These are phyloP conservation scores for Vitis riparia DNA, from an alignment of 164 flowering plant species.

Conservation along the genomic window DNA sequence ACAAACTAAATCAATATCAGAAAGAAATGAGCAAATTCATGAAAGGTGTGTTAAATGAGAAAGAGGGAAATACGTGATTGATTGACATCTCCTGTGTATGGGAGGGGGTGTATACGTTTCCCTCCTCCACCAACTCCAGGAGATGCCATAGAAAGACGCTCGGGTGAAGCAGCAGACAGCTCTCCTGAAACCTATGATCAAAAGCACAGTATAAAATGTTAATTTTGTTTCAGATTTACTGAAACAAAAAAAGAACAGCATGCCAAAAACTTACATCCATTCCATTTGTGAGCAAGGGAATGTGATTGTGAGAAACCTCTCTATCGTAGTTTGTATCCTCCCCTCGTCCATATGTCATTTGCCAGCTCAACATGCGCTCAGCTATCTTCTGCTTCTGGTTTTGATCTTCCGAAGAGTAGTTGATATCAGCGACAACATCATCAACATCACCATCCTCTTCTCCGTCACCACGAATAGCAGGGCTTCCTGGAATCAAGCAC, in stretches of 20 bases:
- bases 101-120: constrained; percentile 50
- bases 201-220: neutral
- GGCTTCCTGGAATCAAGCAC: constrained; percentile 46
- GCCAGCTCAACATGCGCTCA: constrained; percentile 71
- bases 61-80: constrained; percentile 46
- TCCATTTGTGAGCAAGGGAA: constrained; percentile 72
- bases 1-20: neutral
- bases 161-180: constrained; percentile 88
- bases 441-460: constrained; percentile 50
- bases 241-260: neutral
- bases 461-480: constrained; percentile 54
- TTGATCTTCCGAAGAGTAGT: constrained; percentile 58
- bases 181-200: constrained; percentile 76
- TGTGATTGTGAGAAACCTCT: constrained; percentile 66
- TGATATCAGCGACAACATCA: constrained; percentile 39
- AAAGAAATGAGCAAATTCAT: neutral
- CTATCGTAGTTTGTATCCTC: constrained; percentile 74
- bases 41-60: neutral
- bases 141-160: constrained; percentile 75
- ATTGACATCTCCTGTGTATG: constrained; percentile 44
- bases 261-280: constrained; percentile 36
- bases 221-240: neutral
- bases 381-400: constrained; percentile 58
- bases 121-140: constrained; percentile 57
- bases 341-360: constrained; percentile 62